Evolutionary conservation across 441 rosid species (phyloP).

Genomic region (Croton setiger): DNA sequence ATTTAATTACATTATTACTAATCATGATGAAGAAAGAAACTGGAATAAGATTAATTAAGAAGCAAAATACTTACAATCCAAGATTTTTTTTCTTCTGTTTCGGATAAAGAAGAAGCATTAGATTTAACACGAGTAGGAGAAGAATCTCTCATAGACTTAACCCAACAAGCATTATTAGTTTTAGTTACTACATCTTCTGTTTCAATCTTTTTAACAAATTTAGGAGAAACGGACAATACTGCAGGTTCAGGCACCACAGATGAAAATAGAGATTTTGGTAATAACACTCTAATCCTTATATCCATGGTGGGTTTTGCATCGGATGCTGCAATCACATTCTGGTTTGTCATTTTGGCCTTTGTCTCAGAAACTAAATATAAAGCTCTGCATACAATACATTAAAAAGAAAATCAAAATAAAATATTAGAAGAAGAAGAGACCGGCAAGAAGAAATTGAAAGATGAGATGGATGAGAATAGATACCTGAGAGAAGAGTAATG

Average conservation of each 20-base stretch:
- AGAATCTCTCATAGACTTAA: constrained; percentile 78
- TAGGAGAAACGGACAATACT: constrained; percentile 50
- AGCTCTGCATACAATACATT: not conserved
- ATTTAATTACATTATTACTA: too few species aligned
- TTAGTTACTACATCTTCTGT: constrained; percentile 37
- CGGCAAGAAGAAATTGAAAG: not conserved
- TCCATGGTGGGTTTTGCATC: constrained; percentile 35
- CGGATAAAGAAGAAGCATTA: constrained; percentile 32
- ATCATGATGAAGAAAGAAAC: not conserved
- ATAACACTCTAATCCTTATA: constrained; percentile 29
- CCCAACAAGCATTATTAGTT: constrained; percentile 54
- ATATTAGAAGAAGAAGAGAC: not conserved
- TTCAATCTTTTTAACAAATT: constrained; percentile 42
- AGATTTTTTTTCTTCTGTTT: constrained; percentile 36
- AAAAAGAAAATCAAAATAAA: not conserved
- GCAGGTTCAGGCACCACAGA: constrained; percentile 30
- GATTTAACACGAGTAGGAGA: constrained; percentile 75
- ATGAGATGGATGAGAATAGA: not conserved
- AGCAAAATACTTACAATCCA: constrained; percentile 55
- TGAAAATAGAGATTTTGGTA: constrained; percentile 34
- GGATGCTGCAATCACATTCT: constrained; percentile 52
- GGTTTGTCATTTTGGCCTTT: constrained; percentile 41
- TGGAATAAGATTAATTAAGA: not conserved
- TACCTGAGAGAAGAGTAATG: not conserved
- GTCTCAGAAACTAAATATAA: not conserved